A percentile compares a stretch with the other conserved stretches of the same genome.
phyloP scores from a whole-genome alignment of 2,329 filamentous ascomycete species.

The Apiospora phragmitis region DNA sequence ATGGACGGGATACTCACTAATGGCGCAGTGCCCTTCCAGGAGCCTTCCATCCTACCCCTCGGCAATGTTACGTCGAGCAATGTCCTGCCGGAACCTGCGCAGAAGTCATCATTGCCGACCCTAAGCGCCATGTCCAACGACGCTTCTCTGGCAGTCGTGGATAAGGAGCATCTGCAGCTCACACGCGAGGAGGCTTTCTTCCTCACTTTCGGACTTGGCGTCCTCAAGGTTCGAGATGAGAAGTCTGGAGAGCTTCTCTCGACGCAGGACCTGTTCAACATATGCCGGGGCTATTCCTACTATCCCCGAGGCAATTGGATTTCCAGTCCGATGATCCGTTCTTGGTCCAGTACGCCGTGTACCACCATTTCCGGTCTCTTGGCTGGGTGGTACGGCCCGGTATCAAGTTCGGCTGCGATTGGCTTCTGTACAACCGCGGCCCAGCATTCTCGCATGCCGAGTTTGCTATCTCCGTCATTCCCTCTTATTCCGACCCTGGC shows the following conservation, averaged over 20 bases:
- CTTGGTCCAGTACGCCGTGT: constrained; percentile 82
- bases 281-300: constrained; percentile 70
- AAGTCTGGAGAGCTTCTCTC: constrained; percentile 46
- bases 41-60: neutral
- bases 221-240: constrained; percentile 62
- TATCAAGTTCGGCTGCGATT: constrained; percentile 93
- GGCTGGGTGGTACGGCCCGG: constrained; percentile 94
- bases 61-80: neutral
- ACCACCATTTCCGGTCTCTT: constrained; percentile 93
- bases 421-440: constrained; percentile 88
- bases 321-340: constrained; percentile 80
- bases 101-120: constrained; percentile 6
- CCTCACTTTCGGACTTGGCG: constrained; percentile 77
- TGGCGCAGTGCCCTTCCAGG: neutral
- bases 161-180: constrained; percentile 86
- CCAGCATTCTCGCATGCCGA: constrained; percentile 95
- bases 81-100: neutral
- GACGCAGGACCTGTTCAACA: constrained; percentile 57
- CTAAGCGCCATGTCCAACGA: constrained; percentile 14
- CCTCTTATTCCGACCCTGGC: constrained; percentile 73
- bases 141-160: constrained; percentile 25
- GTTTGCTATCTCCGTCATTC: constrained; percentile 83
- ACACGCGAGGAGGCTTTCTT: constrained; percentile 92
- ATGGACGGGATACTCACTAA: constrained; percentile 20
- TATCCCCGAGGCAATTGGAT: constrained; percentile 53